Base-by-base conservation (phyloP, 352 stramenopile genomes). In the Phytophthora podocarpi region DNA sequence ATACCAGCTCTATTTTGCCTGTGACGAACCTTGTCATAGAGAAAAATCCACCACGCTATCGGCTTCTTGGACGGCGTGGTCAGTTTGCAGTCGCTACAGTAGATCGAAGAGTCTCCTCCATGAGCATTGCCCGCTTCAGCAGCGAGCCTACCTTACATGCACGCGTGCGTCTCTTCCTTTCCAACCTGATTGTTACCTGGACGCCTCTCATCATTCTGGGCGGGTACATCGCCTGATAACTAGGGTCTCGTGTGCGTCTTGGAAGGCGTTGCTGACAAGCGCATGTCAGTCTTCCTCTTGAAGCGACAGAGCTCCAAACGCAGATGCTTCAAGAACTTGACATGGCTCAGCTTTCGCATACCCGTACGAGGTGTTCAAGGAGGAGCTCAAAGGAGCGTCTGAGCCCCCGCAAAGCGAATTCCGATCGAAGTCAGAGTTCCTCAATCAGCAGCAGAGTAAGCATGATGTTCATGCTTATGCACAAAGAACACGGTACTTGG, bases 21-120 rank as follows among this genome's bases (percentile, higher is more conserved):
- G 16, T 47, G 23, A 2, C 48, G 23, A 7, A 39, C 36, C 48
- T 39, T 57, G 11, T 52, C 45, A 24, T 30, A 52, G 16, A 52
- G 45, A 11, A 52, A 52, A n/a, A 52, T 30, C 8, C 46, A 20
- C 30, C 46, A 41, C 13, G 46, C 46, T 20, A 42, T 54, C 3
- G 46, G 30, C 20, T 42, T 54, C 30, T 54, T 54, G 1, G 43
- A 51, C 1, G 27, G 4, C 4, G 43, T 39, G 9, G 7, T 7
- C 16, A 39, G 27, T 15, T 51, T 39, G 43, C 43, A 51, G 13
- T 51, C 26, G 15, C n/a, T 39, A n/a, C 43, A 51, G 26, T 51
- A 51, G 43, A n/a, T 51, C 4, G 43, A 46, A 9, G 39, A 31
- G 12, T 46, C 39, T 4, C 39, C 39, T 0, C 21, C 39, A 10